These are phyloP conservation scores for Calonectria crousiana DNA, from an alignment of 2,329 filamentous ascomycete species.

Conservation along the genomic window DNA sequence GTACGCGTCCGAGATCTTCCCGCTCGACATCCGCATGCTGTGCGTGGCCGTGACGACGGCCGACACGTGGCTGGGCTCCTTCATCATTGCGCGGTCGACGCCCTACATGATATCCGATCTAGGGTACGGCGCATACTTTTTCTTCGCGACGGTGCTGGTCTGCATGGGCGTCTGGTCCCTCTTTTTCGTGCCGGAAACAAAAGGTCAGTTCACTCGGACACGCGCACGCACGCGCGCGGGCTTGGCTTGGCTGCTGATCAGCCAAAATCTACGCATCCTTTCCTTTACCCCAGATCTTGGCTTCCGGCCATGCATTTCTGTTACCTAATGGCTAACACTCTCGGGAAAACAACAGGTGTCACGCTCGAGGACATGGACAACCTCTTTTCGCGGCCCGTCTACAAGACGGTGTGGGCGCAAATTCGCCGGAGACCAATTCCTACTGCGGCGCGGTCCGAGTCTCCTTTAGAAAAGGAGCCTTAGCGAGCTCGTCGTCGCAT, in stretches of 20 bases:
- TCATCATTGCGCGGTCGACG: conserved; percentile 54
- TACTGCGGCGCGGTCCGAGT: conserved; percentile 35
- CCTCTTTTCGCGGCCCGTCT: conserved; percentile 46
- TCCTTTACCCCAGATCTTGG: neutral
- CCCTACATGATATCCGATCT: conserved; percentile 57
- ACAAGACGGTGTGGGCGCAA: conserved; percentile 48
- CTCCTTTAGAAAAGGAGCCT: conserved; percentile 39
- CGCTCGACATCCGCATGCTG: conserved; percentile 51
- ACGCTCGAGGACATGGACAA: conserved; percentile 62
- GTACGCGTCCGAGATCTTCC: conserved; percentile 63
- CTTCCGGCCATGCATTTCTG: neutral
- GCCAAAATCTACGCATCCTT: neutral
- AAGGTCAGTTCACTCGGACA: conserved; percentile 54
- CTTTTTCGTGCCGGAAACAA: conserved; percentile 66
- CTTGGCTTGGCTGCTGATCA: neutral
- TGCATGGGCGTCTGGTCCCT: conserved; percentile 60
- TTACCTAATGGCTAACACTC: neutral
- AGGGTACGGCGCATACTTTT: conserved; percentile 65
- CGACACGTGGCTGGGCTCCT: conserved; percentile 54
- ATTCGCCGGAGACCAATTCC: conserved; percentile 36
- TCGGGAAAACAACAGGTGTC: conserved; percentile 48
- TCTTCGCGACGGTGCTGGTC: conserved; percentile 62
- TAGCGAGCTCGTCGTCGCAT: conserved; percentile 11
- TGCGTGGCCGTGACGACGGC: conserved; percentile 51
- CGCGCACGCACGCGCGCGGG: too few species aligned